phyloP scores from a whole-genome alignment of 2,329 filamentous ascomycete genomes.

The Trichophyton benhamiae region DNA sequence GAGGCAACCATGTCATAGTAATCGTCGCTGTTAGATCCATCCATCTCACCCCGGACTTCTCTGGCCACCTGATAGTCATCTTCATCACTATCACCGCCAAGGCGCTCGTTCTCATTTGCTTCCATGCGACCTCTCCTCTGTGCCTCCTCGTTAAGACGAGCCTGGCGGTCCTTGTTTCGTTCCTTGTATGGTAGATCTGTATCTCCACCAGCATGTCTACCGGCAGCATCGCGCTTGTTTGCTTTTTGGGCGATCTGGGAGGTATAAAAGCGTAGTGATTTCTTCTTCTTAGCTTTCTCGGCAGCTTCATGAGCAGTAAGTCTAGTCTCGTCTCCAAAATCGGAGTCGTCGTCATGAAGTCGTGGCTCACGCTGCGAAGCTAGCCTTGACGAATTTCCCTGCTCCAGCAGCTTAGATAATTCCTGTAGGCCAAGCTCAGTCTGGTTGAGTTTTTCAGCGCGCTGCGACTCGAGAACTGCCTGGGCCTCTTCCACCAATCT shows the following conservation, averaged over 20 bases:
- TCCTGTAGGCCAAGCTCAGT: constrained; percentile 62
- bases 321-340: constrained; percentile 81
- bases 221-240: constrained; percentile 57
- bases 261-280: constrained; percentile 92
- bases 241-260: constrained; percentile 93
- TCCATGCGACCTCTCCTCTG: constrained; percentile 64
- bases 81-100: constrained; percentile 59
- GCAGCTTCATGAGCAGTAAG: constrained; percentile 67
- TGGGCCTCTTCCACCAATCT: constrained; percentile 41
- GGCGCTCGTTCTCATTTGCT: constrained; percentile 49
- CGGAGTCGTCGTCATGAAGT: constrained; percentile 52
- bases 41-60: constrained; percentile 31
- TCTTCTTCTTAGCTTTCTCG: constrained; percentile 81
- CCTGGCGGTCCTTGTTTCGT: constrained; percentile 71
- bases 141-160: constrained; percentile 76
- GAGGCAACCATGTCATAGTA: constrained; percentile 86
- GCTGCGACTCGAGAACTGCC: constrained; percentile 42
- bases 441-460: constrained; percentile 41
- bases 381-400: constrained; percentile 39
- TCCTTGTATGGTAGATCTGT: constrained; percentile 67
- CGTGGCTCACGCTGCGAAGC: constrained; percentile 25
- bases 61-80: constrained; percentile 46
- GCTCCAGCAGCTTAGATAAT: constrained; percentile 47
- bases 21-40: constrained; percentile 35
- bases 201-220: constrained; percentile 50